Percentiles rank a stretch among this genome's conserved stretches.
These are phyloP conservation scores for Fusarium chuoi DNA, from an alignment of 2,329 filamentous ascomycete genomes.

Conservation along the genomic window DNA sequence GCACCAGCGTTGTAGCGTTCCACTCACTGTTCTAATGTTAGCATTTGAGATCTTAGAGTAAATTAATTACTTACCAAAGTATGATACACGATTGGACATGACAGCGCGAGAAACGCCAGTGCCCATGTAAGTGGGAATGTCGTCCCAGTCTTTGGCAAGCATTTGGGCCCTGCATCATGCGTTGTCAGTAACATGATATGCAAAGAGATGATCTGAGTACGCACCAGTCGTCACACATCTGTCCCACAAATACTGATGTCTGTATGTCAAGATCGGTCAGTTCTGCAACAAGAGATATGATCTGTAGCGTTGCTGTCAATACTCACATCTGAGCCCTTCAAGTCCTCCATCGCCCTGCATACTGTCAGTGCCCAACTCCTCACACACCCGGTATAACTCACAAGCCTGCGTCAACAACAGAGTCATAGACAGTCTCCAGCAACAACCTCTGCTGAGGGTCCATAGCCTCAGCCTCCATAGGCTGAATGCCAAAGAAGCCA, in stretches of 20 bases:
- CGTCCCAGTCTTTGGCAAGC: conserved; percentile 7
- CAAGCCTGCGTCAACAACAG: background rate
- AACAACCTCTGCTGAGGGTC: conserved; percentile 17
- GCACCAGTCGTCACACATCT: conserved; percentile 8
- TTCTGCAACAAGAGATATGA: background rate
- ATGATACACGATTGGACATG: conserved; percentile 17
- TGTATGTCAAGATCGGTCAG: background rate
- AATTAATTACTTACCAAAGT: background rate
- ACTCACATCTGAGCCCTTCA: background rate
- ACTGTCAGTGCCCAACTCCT: background rate
- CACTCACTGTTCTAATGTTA: background rate
- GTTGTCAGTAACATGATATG: background rate
- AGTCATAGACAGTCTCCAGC: conserved; percentile 22
- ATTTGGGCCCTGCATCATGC: conserved; percentile 7
- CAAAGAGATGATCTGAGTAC: background rate
- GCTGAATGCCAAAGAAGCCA: conserved; percentile 11
- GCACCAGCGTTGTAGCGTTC: background rate
- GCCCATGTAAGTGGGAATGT: conserved; percentile 3
- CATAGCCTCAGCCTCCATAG: conserved; percentile 13
- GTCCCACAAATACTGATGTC: conserved; percentile 9
- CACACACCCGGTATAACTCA: background rate
- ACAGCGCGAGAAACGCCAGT: conserved; percentile 25
- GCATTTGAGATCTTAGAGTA: fast-evolving
- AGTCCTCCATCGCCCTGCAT: background rate
- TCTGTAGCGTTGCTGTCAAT: background rate